Evolutionary conservation across 305 asterid species (phyloP).

Genomic region (Ilex paraguariensis): DNA sequence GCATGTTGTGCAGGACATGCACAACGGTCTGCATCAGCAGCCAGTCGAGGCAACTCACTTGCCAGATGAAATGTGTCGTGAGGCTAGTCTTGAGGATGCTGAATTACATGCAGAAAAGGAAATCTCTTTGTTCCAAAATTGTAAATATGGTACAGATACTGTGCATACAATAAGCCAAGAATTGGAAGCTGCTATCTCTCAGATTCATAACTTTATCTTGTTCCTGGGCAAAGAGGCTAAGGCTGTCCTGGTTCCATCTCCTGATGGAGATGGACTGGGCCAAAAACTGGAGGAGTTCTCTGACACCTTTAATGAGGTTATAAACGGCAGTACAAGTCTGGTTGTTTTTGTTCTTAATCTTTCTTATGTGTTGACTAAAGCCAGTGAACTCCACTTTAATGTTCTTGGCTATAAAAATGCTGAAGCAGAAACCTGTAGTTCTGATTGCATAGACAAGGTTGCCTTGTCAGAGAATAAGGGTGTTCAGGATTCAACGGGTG

Average conservation of each 20-base stretch:
- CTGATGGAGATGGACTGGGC: slow-evolving; percentile 45
- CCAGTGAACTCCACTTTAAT: slow-evolving; percentile 48
- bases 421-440: slow-evolving; percentile 45
- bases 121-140: neutral
- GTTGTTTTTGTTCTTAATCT: slow-evolving; percentile 51
- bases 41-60: neutral
- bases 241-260: slow-evolving; percentile 15
- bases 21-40: neutral
- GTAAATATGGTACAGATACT: neutral
- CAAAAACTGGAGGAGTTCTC: slow-evolving; percentile 42
- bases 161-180: neutral
- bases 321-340: slow-evolving; percentile 30
- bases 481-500: slow-evolving; percentile 32
- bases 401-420: slow-evolving; percentile 51
- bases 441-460: slow-evolving; percentile 78
- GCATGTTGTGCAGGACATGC: neutral
- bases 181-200: slow-evolving; percentile 13
- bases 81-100: neutral
- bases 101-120: neutral
- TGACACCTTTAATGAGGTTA: slow-evolving; percentile 49
- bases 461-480: slow-evolving; percentile 71
- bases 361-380: slow-evolving; percentile 50
- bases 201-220: slow-evolving; percentile 21
- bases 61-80: neutral
- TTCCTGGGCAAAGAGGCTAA: slow-evolving; percentile 18